Percentiles rank a stretch among this genome's conserved stretches.
Conservation (phyloP, 2,329 filamentous ascomycete genomes). For the Atkinsonella texensis region DNA sequence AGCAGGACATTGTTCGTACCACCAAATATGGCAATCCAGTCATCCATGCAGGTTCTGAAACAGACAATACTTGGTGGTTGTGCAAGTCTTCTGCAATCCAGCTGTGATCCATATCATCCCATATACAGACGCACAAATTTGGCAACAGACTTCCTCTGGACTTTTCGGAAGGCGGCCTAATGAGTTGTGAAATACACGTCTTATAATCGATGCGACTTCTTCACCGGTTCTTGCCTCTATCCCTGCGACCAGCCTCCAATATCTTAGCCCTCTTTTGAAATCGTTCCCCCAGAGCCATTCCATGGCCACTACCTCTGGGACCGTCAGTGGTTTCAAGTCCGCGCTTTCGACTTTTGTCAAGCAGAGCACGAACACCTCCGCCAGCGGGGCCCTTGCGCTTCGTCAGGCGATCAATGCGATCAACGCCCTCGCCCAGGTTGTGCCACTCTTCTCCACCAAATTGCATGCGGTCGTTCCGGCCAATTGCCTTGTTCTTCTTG, state of each 20-base stretch:
- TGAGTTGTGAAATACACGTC: too few relatives aligned
- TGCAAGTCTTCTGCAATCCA: too few relatives aligned
- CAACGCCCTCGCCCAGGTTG: slow-evolving; percentile 69
- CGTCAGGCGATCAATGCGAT: slow-evolving; percentile 76
- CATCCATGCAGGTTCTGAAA: too few relatives aligned
- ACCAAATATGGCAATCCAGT: too few relatives aligned
- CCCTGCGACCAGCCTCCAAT: slow-evolving; percentile 33
- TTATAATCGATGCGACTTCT: too few relatives aligned
- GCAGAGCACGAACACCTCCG: slow-evolving; percentile 44
- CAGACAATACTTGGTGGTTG: too few relatives aligned
- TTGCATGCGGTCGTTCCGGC: slow-evolving; percentile 45
- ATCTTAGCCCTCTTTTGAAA: slow-evolving; percentile 60
- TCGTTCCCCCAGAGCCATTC: slow-evolving; percentile 56
- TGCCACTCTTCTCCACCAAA: slow-evolving; percentile 91
- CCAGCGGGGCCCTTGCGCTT: slow-evolving; percentile 49
- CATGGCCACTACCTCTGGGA: slow-evolving; percentile 48
- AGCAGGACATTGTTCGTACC: too few relatives aligned
- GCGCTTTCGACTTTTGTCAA: slow-evolving; percentile 83
- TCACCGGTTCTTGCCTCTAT: slow-evolving; percentile 30
- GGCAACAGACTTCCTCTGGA: too few relatives aligned
- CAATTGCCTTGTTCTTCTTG: slow-evolving; percentile 45
- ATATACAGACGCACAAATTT: too few relatives aligned
- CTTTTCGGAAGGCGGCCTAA: too few relatives aligned
- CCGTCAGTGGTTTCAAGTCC: slow-evolving; percentile 56
- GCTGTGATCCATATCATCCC: too few relatives aligned